These are phyloP conservation scores for Raffaelea arxii DNA, from an alignment of 2,329 filamentous ascomycete species.

Conservation along the genomic window DNA sequence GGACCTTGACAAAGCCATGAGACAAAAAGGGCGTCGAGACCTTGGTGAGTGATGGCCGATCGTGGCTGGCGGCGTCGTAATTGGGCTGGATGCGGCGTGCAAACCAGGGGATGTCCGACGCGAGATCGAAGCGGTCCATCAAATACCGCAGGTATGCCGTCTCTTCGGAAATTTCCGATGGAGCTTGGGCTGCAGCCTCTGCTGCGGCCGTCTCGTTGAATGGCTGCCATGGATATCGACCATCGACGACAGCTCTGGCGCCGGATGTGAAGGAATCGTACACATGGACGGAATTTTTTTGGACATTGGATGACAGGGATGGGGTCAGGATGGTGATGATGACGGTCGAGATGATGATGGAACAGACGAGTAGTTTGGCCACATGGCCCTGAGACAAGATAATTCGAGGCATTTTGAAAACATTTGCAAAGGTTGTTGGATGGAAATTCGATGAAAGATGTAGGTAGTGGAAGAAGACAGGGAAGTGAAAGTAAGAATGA, in stretches of 20 bases:
- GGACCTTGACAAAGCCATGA: slow-evolving; percentile 10
- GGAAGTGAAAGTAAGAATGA: not conserved
- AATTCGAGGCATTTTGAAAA: too few species aligned
- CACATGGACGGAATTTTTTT: too few species aligned
- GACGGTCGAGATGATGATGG: too few species aligned
- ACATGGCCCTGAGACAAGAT: too few species aligned
- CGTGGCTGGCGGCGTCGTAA: not conserved
- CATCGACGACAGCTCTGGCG: too few species aligned
- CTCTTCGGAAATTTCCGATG: slow-evolving; percentile 4
- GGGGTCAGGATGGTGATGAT: too few species aligned
- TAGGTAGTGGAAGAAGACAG: too few species aligned
- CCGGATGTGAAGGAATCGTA: too few species aligned
- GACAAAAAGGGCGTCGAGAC: slow-evolving; percentile 10
- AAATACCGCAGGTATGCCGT: slow-evolving; percentile 16
- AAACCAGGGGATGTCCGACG: slow-evolving; percentile 15
- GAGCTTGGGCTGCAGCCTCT: not conserved
- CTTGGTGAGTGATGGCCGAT: slow-evolving; percentile 15
- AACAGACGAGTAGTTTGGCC: too few species aligned
- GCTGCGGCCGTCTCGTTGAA: slow-evolving; percentile 1
- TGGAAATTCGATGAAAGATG: too few species aligned
- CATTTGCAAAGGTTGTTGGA: too few species aligned
- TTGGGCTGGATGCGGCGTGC: slow-evolving; percentile 13
- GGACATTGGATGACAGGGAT: too few species aligned
- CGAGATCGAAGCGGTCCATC: slow-evolving; percentile 16
- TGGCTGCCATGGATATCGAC: slow-evolving; percentile 3